Base-by-base conservation (phyloP, 2,329 filamentous ascomycete genomes). In the Ophiocordyceps robertsii region DNA sequence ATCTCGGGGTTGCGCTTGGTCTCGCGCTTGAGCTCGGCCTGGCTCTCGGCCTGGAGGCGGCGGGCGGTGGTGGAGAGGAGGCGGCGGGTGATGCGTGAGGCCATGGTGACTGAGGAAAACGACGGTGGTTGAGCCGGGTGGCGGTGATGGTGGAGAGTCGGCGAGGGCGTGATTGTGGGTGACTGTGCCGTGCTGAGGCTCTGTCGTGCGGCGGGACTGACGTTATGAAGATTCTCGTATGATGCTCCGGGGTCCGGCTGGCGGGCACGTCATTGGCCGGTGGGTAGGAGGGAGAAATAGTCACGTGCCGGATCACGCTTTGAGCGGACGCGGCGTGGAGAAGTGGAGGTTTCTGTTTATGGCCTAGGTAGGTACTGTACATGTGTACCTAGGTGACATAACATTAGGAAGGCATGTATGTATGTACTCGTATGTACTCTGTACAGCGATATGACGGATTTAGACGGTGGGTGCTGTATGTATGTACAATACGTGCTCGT, bases 51-150 rank as follows among this genome's bases (percentile, higher is more conserved):
- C 51, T 64, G 58, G 50, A 76, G 53, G 46, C 72, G 72, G 54
- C 73, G 73, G 49, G 62, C 57, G 44, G 69, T 65, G 55, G 72
- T 75, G 54, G 68, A 65, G 55, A 78, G 72, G 47, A 73, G 66
- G 49, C 75, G 67, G 53, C 73, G 72, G 51, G 74, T 64, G 55
- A 75, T 62, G 53, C 70, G 59, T 53, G 75, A 75, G 47, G 73
- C 69, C 73, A 78, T 78, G 59, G 56, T 62, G 59, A 42, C 39
- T 40, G 33, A 24, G 21, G 39, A 27, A 21, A 40, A 31, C 19
- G 33, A 17, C 5, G 24, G 24, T 27, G 24, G 3, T 6, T 27
- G 6, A 6, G 24, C 6, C 24, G 24, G 9, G 19, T 2, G 21
- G 16, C 24, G 30, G 36, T 41, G 29, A 31, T 42, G 27, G 7